Evolutionary conservation across 371 early-diverging fungal species (phyloP).

Genomic region (Mucor lusitanicus): DNA sequence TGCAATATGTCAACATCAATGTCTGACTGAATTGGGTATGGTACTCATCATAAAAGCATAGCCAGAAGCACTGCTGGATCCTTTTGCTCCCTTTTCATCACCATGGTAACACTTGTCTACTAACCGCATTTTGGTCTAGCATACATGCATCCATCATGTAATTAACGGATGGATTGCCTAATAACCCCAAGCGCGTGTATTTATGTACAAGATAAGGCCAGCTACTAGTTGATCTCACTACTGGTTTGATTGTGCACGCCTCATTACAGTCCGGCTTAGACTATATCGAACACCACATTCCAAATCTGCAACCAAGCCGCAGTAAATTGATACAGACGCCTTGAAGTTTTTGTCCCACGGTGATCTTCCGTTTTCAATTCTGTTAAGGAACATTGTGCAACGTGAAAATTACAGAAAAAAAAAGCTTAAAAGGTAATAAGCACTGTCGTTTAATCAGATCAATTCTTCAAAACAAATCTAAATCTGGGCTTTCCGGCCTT

Average conservation of each 20-base stretch:
- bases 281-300: neutral
- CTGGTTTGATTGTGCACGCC: neutral
- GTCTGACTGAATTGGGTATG: neutral
- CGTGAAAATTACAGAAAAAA: neutral
- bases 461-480: slow-evolving; percentile 58
- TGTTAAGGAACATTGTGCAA: neutral
- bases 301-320: neutral
- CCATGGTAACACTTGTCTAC: neutral
- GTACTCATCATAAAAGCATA: too few species aligned
- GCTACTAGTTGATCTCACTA: neutral
- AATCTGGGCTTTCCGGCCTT: slow-evolving; percentile 61
- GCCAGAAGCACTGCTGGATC: too few species aligned
- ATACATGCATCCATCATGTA: neutral
- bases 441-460: neutral
- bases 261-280: neutral
- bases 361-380: neutral
- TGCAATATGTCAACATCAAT: neutral
- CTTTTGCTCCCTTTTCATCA: neutral
- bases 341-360: neutral
- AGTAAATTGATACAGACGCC: neutral
- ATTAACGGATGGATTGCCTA: neutral
- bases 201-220: too few species aligned
- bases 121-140: neutral
- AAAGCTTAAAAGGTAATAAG: neutral
- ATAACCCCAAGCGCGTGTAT: too few species aligned